These are phyloP conservation scores for Taxawa tesnikishii DNA, from an alignment of 2,329 filamentous ascomycete genomes.

Conservation along the genomic window DNA sequence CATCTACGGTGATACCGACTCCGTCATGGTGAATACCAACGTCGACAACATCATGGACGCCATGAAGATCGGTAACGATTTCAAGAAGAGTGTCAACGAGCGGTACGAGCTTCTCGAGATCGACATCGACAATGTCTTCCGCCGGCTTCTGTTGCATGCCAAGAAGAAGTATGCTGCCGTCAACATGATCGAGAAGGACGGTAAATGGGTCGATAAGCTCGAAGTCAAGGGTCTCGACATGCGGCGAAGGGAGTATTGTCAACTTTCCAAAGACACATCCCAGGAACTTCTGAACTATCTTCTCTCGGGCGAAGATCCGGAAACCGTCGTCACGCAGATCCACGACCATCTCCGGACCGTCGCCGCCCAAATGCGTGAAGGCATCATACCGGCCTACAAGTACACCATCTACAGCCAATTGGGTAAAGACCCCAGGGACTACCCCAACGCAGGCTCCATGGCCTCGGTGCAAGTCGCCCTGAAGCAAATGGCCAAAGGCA, in stretches of 20 bases:
- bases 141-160: slow-evolving; percentile 81
- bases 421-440: slow-evolving; percentile 84
- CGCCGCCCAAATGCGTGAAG: slow-evolving; percentile 75
- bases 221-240: slow-evolving; percentile 98
- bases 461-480: slow-evolving; percentile 93
- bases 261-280: slow-evolving; percentile 88
- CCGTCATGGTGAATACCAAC: slow-evolving; percentile 99
- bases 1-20: slow-evolving; percentile 98
- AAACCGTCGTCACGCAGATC: slow-evolving; percentile 75
- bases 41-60: slow-evolving; percentile 87
- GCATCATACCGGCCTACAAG: slow-evolving; percentile 62
- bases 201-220: slow-evolving; percentile 85
- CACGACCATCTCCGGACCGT: slow-evolving; percentile 86
- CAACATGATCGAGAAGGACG: slow-evolving; percentile 74
- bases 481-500: slow-evolving; percentile 75
- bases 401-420: slow-evolving; percentile 98
- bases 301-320: slow-evolving; percentile 83
- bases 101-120: slow-evolving; percentile 88
- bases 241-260: slow-evolving; percentile 94
- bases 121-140: slow-evolving; percentile 95
- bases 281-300: slow-evolving; percentile 81
- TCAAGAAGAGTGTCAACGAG: slow-evolving; percentile 91
- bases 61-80: slow-evolving; percentile 81
- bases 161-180: slow-evolving; percentile 99
- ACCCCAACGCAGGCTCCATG: slow-evolving; percentile 90